phyloP scores from a whole-genome alignment of 2,329 filamentous ascomycete genomes.

The Colletotrichum endophyticum region DNA sequence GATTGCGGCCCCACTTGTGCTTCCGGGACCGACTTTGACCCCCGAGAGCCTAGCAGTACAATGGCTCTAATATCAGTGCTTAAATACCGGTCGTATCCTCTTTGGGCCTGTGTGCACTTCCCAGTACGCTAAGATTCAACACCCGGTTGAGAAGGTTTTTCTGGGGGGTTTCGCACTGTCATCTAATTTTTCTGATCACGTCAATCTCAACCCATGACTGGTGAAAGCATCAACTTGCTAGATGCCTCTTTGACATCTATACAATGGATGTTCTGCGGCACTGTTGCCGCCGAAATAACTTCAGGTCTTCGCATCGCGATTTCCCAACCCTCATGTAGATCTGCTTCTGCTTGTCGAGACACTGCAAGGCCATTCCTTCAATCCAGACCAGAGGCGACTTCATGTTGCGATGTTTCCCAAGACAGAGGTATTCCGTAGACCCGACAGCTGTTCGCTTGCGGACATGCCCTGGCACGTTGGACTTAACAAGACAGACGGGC shows the following conservation, averaged over 20 bases:
- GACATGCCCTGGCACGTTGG: background rate
- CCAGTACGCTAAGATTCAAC: no score
- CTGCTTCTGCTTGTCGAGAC: accelerated
- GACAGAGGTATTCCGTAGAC: accelerated
- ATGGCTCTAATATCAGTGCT: no score
- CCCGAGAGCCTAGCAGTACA: no score
- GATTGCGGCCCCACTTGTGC: background rate
- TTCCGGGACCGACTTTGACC: background rate
- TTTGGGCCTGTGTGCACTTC: no score
- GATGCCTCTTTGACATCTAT: no score
- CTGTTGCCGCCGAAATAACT: background rate
- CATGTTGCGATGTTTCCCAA: background rate
- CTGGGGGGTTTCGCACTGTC: no score
- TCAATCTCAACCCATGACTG: no score
- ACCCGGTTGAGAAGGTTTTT: no score
- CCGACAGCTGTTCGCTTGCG: accelerated
- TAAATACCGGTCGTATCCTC: no score
- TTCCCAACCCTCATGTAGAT: background rate
- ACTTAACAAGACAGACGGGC: accelerated
- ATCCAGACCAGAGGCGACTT: background rate
- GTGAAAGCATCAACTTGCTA: no score
- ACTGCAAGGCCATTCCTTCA: background rate
- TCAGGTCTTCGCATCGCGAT: background rate
- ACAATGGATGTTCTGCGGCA: no score
- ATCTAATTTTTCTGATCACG: no score